Evolutionary conservation across 2,329 filamentous ascomycete species (phyloP).

Genomic region (Epichloe brachyelytri): DNA sequence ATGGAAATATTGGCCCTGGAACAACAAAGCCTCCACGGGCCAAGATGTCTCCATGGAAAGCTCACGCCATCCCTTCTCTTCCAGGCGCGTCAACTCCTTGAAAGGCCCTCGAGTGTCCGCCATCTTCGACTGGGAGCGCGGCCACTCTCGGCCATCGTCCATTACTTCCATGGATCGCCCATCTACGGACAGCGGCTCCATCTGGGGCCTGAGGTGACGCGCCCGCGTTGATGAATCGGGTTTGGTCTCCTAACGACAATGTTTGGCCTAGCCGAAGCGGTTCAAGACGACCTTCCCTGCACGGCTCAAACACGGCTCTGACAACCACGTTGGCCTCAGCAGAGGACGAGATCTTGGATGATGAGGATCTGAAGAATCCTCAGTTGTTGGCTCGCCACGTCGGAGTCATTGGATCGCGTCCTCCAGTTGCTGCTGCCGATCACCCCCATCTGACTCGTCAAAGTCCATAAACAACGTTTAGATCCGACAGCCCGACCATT

Average conservation of each 20-base stretch:
- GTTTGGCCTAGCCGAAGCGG: conserved; percentile 49
- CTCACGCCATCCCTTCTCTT: conserved; percentile 24
- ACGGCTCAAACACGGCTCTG: conserved; percentile 55
- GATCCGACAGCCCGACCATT: conserved; percentile 89
- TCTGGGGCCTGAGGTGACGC: conserved; percentile 47
- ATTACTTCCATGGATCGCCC: conserved; percentile 60
- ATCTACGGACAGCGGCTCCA: conserved; percentile 65
- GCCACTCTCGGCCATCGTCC: conserved; percentile 53
- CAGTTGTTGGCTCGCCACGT: conserved; percentile 44
- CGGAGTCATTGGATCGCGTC: conserved; percentile 70
- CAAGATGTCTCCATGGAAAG: conserved; percentile 24
- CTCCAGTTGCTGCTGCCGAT: conserved; percentile 23
- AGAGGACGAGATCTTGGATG: conserved; percentile 50
- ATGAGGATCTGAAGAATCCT: conserved; percentile 39
- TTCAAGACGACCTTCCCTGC: conserved; percentile 69
- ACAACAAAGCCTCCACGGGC: conserved; percentile 39
- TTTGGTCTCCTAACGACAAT: conserved; percentile 51
- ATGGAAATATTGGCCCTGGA: conserved; percentile 47
- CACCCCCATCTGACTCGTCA: conserved; percentile 7
- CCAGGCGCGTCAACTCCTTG: conserved; percentile 33
- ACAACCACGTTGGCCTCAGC: conserved; percentile 50
- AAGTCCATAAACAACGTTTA: conserved; percentile 45
- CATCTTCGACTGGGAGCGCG: conserved; percentile 41
- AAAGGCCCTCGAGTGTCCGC: conserved; percentile 35
- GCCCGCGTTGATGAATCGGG: conserved; percentile 35